Conservation (phyloP, 306 rosid species). For the peach (Prunus persica) region Prunus_persica_NCBIv2 NC_034011.1:24950001-24950500, state of each 20-base stretch:
- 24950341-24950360: background rate
- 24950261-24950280: background rate
- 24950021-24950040: background rate
- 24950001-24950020: background rate
- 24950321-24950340: constrained; percentile 7
- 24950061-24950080: background rate
- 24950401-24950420: background rate
- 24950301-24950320: background rate
- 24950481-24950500: constrained; percentile 5
- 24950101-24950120: background rate
- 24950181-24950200: constrained; percentile 1
- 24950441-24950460: too few species aligned
- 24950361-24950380: background rate
- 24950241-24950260: background rate
- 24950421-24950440: background rate
- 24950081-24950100: background rate
- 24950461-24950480: background rate
- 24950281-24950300: background rate
- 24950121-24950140: background rate
- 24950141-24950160: background rate
- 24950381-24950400: background rate
- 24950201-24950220: background rate
- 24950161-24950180: background rate
- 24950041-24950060: too few species aligned
- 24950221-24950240: background rate